Evolutionary conservation across 345 rosid species (phyloP).

Genomic region (Kernera saxatilis): DNA sequence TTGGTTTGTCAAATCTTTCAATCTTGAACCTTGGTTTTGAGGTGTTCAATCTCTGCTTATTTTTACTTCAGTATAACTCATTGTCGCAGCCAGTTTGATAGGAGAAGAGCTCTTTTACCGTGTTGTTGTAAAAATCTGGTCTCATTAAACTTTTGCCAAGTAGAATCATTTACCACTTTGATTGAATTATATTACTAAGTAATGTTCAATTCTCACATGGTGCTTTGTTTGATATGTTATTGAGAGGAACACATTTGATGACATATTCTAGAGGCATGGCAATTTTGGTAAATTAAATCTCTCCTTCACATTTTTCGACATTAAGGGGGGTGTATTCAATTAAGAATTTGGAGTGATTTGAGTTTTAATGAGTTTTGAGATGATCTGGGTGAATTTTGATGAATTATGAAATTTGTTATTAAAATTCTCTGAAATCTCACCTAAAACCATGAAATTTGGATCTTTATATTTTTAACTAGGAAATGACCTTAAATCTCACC

Average conservation of each 20-base stretch:
- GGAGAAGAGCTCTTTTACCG: conserved; percentile 99
- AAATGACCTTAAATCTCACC: too few relatives aligned
- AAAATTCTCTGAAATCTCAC: too few relatives aligned
- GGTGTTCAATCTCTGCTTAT: background rate
- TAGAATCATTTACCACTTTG: background rate
- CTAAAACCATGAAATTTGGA: too few relatives aligned
- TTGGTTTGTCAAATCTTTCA: background rate
- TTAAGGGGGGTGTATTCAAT: too few relatives aligned
- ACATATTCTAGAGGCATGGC: conserved; percentile 76
- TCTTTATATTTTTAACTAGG: too few relatives aligned
- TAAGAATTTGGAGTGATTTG: too few relatives aligned
- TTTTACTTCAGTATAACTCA: conserved; percentile 52
- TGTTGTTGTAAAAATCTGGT: conserved; percentile 80
- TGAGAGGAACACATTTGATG: conserved; percentile 69
- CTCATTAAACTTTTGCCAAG: background rate
- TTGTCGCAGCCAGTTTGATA: conserved; percentile 85
- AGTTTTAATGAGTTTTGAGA: too few relatives aligned
- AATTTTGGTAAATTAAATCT: conserved; percentile 50
- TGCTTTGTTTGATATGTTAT: conserved; percentile 73
- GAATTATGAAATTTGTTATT: too few relatives aligned
- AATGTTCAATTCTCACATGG: conserved; percentile 44
- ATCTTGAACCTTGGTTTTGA: background rate
- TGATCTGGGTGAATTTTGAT: too few relatives aligned
- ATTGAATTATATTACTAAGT: background rate
- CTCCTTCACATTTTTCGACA: background rate